A percentile compares a stretch with the other conserved stretches of the same genome.
Conservation (phyloP, 768 basidiomycete genomes). For the Russula earlei region DNA sequence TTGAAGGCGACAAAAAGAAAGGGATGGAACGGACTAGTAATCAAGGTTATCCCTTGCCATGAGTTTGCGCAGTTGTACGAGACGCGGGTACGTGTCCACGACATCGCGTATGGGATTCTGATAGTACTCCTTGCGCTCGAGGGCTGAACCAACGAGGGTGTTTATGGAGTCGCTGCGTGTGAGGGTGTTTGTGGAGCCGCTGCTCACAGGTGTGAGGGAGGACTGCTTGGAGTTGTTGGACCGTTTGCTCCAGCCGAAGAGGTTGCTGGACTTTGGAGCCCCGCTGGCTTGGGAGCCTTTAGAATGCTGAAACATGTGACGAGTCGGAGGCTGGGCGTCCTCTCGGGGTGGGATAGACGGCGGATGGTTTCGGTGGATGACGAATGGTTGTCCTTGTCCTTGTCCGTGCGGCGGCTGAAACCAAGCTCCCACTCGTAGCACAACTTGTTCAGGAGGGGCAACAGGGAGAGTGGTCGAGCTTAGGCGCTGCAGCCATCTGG, state of each 20-base stretch:
- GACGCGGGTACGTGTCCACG: slow-evolving; percentile 19
- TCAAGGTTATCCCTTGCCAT: slow-evolving; percentile 20
- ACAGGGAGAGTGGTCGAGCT: slow-evolving; percentile 17
- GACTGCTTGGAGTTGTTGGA: too few relatives aligned
- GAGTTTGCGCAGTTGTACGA: slow-evolving; percentile 16
- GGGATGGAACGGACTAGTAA: slow-evolving; percentile 14
- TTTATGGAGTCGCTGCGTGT: too few relatives aligned
- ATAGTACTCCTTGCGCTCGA: slow-evolving; percentile 20
- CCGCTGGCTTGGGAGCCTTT: too few relatives aligned
- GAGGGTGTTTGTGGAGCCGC: too few relatives aligned
- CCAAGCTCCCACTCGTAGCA: slow-evolving; percentile 21
- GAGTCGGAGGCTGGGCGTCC: too few relatives aligned
- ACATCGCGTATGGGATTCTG: slow-evolving; percentile 17
- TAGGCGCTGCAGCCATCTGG: slow-evolving; percentile 5
- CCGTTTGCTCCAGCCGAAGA: too few relatives aligned
- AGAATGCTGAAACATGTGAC: too few relatives aligned
- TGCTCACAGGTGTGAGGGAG: too few relatives aligned
- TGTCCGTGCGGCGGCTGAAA: slow-evolving; percentile 15
- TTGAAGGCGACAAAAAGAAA: background rate
- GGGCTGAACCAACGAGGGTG: too few relatives aligned
- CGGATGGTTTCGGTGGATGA: too few relatives aligned
- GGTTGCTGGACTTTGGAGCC: too few relatives aligned
- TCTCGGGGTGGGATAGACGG: too few relatives aligned
- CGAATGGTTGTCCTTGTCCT: slow-evolving; percentile 13
- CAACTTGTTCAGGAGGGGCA: slow-evolving; percentile 8